These are phyloP conservation scores for Fusarium sp. DNA, from an alignment of 2,329 filamentous ascomycete genomes.

Conservation along the genomic window DNA sequence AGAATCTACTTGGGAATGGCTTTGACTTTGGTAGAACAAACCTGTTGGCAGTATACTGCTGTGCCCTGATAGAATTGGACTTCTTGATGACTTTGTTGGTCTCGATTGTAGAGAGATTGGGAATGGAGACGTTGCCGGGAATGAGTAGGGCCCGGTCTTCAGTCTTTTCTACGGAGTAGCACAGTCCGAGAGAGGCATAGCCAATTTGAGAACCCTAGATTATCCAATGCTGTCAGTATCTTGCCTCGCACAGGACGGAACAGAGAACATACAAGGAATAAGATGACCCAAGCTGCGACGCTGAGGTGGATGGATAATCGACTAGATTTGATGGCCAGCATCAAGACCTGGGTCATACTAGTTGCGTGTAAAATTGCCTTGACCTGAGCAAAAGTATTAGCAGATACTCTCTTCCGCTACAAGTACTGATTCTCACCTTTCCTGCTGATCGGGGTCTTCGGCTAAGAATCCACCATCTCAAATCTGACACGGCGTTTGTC, in stretches of 20 bases:
- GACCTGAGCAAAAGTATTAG: conserved; percentile 10
- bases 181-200: conserved; percentile 56
- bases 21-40: not conserved
- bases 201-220: conserved; percentile 55
- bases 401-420: not conserved
- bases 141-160: conserved; percentile 46
- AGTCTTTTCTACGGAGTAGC: conserved; percentile 56
- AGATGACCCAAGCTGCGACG: conserved; percentile 15
- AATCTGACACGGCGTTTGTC: conserved; percentile 55
- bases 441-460: conserved; percentile 49
- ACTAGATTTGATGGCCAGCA: conserved; percentile 23
- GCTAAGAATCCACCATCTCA: conserved; percentile 59
- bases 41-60: conserved; percentile 57
- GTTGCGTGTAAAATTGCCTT: conserved; percentile 25
- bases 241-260: not conserved
- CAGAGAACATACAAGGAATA: conserved; percentile 20
- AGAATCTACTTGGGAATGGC: rapidly evolving
- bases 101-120: conserved; percentile 51
- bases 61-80: conserved; percentile 39
- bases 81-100: conserved; percentile 45
- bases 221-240: not conserved
- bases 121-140: conserved; percentile 49
- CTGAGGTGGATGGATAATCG: conserved; percentile 25
- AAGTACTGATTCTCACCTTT: conserved; percentile 49
- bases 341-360: conserved; percentile 27